phyloP scores from a whole-genome alignment of 306 rosid genomes.

The Senna siamea region DNA sequence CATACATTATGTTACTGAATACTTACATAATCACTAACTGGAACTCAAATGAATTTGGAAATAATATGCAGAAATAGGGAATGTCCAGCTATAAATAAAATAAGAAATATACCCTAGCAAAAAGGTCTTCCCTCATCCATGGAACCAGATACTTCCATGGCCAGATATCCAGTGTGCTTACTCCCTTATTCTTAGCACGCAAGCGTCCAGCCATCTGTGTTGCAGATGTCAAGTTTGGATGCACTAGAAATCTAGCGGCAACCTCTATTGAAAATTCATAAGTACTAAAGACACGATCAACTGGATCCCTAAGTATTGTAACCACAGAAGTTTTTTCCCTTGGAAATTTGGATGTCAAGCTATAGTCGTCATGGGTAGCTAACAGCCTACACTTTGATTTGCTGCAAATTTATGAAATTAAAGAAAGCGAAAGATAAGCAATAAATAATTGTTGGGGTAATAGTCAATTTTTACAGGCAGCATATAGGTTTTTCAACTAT shows the following conservation, averaged over 20 bases:
- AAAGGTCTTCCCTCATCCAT: conserved; percentile 94
- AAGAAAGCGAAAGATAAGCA: conserved; percentile 29
- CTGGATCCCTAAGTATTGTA: conserved; percentile 94
- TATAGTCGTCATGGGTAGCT: conserved; percentile 95
- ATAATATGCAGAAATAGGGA: conserved; percentile 13
- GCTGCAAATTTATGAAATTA: conserved; percentile 51
- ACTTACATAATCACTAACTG: not conserved
- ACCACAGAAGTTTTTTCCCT: conserved; percentile 83
- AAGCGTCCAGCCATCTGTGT: conserved; percentile 67
- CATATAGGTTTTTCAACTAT: conserved; percentile 29
- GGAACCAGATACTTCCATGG: conserved; percentile 99
- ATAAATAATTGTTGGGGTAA: conserved; percentile 10
- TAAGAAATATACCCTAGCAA: conserved; percentile 68
- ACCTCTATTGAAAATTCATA: conserved; percentile 96
- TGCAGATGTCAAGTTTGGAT: conserved; percentile 95
- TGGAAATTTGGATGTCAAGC: conserved; percentile 87
- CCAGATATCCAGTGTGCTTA: conserved; percentile 97
- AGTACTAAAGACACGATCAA: conserved; percentile 88
- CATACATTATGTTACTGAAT: not conserved
- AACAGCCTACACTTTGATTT: conserved; percentile 77
- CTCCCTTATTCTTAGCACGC: conserved; percentile 66
- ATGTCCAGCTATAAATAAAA: conserved; percentile 5
- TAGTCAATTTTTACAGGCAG: not conserved
- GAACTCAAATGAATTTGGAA: not conserved
- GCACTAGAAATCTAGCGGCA: conserved; percentile 95